Evolutionary conservation across 2,329 filamentous ascomycete genomes (phyloP).

Genomic region (Pyrenophora graminea): DNA sequence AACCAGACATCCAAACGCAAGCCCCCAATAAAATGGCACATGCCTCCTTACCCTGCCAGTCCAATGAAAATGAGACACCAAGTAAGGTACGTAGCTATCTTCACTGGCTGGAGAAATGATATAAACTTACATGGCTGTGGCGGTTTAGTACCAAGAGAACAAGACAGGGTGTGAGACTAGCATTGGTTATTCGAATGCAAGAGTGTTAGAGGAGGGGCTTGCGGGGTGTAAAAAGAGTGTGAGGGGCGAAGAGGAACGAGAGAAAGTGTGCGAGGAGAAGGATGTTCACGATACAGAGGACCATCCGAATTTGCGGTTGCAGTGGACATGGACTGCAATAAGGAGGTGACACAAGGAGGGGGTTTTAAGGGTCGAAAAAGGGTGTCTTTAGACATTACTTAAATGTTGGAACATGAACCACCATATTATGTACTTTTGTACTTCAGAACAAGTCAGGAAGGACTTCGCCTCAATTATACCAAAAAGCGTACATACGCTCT

Average conservation of each 20-base stretch:
- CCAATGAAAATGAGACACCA: background rate
- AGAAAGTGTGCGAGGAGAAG: constrained; percentile 13
- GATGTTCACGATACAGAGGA: constrained; percentile 9
- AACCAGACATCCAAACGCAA: no score
- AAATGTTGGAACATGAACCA: background rate
- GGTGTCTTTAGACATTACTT: background rate
- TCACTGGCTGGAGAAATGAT: no score
- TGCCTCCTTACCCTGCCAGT: no score
- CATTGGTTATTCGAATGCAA: constrained; percentile 13
- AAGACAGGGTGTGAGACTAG: background rate
- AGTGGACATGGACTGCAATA: constrained; percentile 22
- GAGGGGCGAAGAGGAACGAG: background rate
- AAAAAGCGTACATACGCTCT: background rate
- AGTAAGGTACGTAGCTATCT: background rate
- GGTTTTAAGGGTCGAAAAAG: background rate
- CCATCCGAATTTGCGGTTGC: constrained; percentile 19
- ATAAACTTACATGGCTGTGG: no score
- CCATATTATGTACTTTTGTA: no score
- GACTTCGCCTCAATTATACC: no score
- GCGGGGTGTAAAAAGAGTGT: background rate
- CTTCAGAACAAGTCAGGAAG: no score
- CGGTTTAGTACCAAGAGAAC: no score
- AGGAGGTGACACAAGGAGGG: constrained; percentile 14
- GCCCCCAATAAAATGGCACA: background rate
- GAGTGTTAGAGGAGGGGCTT: constrained; percentile 23